Percentiles rank a stretch among this genome's conserved stretches.
These are phyloP conservation scores for Nelumbo lutea DNA, from an alignment of 164 flowering plant species.

Conservation along the genomic window DNA sequence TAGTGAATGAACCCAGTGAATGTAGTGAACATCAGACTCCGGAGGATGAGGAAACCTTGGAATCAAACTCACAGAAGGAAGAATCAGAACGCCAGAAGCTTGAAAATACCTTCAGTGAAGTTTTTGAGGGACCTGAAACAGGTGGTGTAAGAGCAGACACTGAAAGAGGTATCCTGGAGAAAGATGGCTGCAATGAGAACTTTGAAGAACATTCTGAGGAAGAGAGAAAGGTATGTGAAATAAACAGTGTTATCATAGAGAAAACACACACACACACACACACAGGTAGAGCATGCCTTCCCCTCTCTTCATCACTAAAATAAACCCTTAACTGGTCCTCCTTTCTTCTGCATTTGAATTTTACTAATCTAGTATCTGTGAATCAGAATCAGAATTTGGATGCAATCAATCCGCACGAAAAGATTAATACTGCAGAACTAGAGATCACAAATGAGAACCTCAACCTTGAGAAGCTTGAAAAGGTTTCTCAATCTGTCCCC, in stretches of 20 bases:
- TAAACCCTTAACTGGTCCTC: not conserved
- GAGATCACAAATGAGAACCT: too few species aligned
- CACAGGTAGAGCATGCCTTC: not conserved
- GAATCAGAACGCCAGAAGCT: not conserved
- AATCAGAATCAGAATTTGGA: constrained; percentile 25
- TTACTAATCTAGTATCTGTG: constrained; percentile 12
- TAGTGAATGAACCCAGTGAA: not conserved
- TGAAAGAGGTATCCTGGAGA: not conserved
- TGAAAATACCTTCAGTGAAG: not conserved
- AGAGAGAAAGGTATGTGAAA: not conserved
- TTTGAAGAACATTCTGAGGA: not conserved
- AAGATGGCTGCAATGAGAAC: not conserved
- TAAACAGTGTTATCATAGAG: not conserved
- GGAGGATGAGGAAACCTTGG: constrained; percentile 1
- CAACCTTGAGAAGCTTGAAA: not conserved
- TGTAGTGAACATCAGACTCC: not conserved
- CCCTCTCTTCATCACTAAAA: not conserved
- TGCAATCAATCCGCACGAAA: constrained; percentile 9
- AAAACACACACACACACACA: too few species aligned
- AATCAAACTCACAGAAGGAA: constrained; percentile 1
- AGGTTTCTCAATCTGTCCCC: constrained; percentile 8
- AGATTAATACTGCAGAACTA: too few species aligned
- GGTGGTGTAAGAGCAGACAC: not conserved
- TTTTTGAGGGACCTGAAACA: not conserved
- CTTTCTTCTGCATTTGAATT: not conserved